These are phyloP conservation scores for Harringtonia aguacate DNA, from an alignment of 2,329 filamentous ascomycete genomes.

Conservation along the genomic window DNA sequence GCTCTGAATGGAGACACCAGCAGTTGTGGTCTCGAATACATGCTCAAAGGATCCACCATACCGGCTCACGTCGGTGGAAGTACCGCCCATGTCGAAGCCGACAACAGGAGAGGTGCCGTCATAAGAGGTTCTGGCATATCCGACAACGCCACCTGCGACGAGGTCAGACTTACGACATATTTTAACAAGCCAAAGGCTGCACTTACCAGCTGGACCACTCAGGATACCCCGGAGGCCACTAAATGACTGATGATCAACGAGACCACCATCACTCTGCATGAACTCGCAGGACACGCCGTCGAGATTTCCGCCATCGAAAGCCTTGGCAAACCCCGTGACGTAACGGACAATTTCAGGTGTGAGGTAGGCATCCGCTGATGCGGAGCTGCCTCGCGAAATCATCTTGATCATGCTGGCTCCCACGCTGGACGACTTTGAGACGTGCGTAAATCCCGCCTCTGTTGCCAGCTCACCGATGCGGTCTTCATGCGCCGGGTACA, in stretches of 20 bases:
- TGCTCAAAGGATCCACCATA: constrained; percentile 52
- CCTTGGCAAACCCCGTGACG: constrained; percentile 54
- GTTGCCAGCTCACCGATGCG: constrained; percentile 26
- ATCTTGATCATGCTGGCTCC: constrained; percentile 63
- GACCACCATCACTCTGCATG: constrained; percentile 54
- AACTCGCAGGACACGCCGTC: constrained; percentile 57
- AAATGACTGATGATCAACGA: constrained; percentile 11
- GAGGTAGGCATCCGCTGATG: constrained; percentile 63
- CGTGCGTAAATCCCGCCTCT: constrained; percentile 20
- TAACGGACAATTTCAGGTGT: constrained; percentile 63
- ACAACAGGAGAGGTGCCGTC: constrained; percentile 34
- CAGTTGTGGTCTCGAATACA: constrained; percentile 54
- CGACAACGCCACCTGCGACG: constrained; percentile 49
- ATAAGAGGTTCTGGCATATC: constrained; percentile 58
- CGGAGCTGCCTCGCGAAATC: constrained; percentile 57
- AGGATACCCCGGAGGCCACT: constrained; percentile 43
- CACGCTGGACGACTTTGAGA: neutral
- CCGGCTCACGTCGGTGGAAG: constrained; percentile 4
- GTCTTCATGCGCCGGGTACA: constrained; percentile 46
- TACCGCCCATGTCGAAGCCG: constrained; percentile 49
- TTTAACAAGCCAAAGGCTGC: neutral
- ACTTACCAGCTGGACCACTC: constrained; percentile 49
- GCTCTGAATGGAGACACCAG: constrained; percentile 82
- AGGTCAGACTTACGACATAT: neutral
- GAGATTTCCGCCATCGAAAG: constrained; percentile 53